These are phyloP conservation scores for Musa balbisiana DNA, from an alignment of 202 grass and related monocot genomes.

Conservation along the genomic window DNA sequence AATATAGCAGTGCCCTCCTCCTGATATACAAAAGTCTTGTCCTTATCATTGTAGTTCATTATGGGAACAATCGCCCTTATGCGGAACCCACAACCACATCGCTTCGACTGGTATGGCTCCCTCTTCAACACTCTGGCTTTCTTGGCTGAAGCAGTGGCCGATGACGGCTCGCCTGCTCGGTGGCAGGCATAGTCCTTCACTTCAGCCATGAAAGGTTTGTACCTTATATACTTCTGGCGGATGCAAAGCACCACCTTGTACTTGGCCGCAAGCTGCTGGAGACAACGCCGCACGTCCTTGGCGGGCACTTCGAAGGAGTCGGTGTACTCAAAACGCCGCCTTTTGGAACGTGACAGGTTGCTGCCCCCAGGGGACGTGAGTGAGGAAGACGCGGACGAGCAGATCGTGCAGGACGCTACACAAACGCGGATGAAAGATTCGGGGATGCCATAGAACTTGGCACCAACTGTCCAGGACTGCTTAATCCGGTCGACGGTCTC, in stretches of 20 bases:
- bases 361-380: slow-evolving; percentile 29
- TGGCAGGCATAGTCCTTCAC: slow-evolving; percentile 99
- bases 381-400: slow-evolving; percentile 50
- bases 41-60: slow-evolving; percentile 94
- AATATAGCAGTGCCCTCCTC: slow-evolving; percentile 94
- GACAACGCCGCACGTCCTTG: slow-evolving; percentile 63
- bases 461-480: slow-evolving; percentile 88
- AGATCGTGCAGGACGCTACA: slow-evolving; percentile 62
- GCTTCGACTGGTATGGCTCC: slow-evolving; percentile 94
- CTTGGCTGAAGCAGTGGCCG: slow-evolving; percentile 54
- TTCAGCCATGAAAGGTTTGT: slow-evolving; percentile 97
- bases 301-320: slow-evolving; percentile 87
- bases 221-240: slow-evolving; percentile 96
- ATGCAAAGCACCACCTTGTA: slow-evolving; percentile 98
- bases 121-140: slow-evolving; percentile 67
- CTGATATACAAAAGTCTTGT: slow-evolving; percentile 91
- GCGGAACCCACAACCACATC: slow-evolving; percentile 92
- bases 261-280: slow-evolving; percentile 90
- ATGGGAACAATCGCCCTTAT: slow-evolving; percentile 96
- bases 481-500: slow-evolving; percentile 94
- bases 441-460: slow-evolving; percentile 98
- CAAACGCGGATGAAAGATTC: slow-evolving; percentile 89
- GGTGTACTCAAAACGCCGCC: slow-evolving; percentile 90
- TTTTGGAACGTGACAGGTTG: slow-evolving; percentile 47
- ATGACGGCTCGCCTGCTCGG: slow-evolving; percentile 77